Base-by-base conservation (phyloP, 345 rosid species). In the Draba incana region DNA sequence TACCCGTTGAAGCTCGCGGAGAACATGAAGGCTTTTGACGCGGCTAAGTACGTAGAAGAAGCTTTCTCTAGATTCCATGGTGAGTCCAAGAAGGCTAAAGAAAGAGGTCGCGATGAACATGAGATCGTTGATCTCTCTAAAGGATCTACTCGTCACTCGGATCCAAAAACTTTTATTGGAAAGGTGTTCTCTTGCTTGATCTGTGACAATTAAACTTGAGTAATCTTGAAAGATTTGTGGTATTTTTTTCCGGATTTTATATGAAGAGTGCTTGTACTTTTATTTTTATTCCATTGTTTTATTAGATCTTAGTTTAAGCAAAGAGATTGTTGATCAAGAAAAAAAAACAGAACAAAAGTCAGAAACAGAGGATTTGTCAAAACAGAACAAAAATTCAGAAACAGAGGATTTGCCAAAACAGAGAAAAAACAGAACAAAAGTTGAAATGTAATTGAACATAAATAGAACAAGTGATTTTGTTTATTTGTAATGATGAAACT, bases 111-210 rank as follows among this genome's bases (percentile, higher is more conserved):
- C 4, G 79, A 71, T 59, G 87, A 66, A 15, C 70, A 70, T 0
- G 76, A 75, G 39, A 76, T 83, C 50, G 23, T 86, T 56, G 74
- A 53, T 62, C 49, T 77, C 28, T 68, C 70, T 28, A 50, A 64
- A 8, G 65, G 62, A 41, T 3, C 61, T 13, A 55, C 80, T 2
- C 59, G 54, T 44, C 45, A 64, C 60, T 69, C 63, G 25, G 33
- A 30, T 2, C 37, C 83, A 0, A 85, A 76, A 67, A 33, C 87
- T 61, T 74, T 78, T 5, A 0, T 62, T n/a, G 75, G 78, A 25
- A 76, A 79, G 74, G 2, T 83, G 4, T 79, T 83, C 70, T 85
- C 89, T 33, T 83, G 92, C 77, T 79, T 86, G 74, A 57, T 82
- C 4, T 84, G 85, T 74, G 82, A 84, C 66, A 41, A 84, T 41